These are phyloP conservation scores for Trametes polyzona DNA, from an alignment of 1,284 basidiomycete species.

Conservation along the genomic window DNA sequence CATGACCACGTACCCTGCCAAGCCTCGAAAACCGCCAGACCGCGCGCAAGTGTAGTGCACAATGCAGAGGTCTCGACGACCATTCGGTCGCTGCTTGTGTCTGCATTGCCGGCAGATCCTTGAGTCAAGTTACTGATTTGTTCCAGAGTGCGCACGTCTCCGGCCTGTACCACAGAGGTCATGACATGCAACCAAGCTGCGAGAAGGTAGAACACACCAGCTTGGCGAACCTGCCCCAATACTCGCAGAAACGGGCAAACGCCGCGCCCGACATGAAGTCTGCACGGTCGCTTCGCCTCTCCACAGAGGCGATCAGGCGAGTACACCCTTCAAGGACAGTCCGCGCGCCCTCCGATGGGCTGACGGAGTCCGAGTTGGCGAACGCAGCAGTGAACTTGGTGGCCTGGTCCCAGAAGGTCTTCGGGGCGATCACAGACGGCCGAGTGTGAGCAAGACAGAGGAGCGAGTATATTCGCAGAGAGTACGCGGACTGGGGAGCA, in stretches of 20 bases:
- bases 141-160: slow-evolving; percentile 53
- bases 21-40: slow-evolving; percentile 42
- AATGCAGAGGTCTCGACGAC: slow-evolving; percentile 44
- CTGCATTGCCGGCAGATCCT: slow-evolving; percentile 33
- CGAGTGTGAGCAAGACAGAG: slow-evolving; percentile 37
- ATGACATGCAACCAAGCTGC: not conserved
- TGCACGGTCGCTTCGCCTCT: slow-evolving; percentile 40
- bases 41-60: slow-evolving; percentile 48
- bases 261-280: slow-evolving; percentile 50
- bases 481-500: slow-evolving; percentile 40
- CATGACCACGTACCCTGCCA: slow-evolving; percentile 18
- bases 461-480: slow-evolving; percentile 41
- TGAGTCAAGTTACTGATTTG: slow-evolving; percentile 44
- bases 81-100: slow-evolving; percentile 17
- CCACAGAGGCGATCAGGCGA: slow-evolving; percentile 42
- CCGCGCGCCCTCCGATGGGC: slow-evolving; percentile 36
- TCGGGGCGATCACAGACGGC: slow-evolving; percentile 36
- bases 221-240: slow-evolving; percentile 40
- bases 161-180: slow-evolving; percentile 40
- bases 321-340: slow-evolving; percentile 47
- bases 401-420: slow-evolving; percentile 69
- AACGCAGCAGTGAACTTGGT: slow-evolving; percentile 53
- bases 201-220: slow-evolving; percentile 26
- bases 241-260: slow-evolving; percentile 68
- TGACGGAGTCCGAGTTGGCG: slow-evolving; percentile 38